Percentiles rank a stretch among this genome's conserved stretches.
Evolutionary conservation across 164 flowering plant genomes (phyloP).

Genomic region (Liquidambar formosana): DNA sequence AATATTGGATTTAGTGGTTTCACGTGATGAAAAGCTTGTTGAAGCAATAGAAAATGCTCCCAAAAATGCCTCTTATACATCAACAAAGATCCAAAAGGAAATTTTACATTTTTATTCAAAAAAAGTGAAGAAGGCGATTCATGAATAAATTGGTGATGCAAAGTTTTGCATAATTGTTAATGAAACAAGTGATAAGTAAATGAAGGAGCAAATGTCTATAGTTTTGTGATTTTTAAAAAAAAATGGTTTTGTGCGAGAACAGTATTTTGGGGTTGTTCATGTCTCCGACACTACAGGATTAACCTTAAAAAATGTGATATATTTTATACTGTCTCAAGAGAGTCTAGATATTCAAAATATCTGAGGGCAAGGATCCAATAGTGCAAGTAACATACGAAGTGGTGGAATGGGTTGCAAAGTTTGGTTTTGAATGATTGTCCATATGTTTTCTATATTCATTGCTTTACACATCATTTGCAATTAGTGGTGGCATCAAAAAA

Average conservation of each 20-base stretch:
- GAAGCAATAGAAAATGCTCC: constrained; percentile 3
- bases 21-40: too few relatives aligned
- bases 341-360: too few relatives aligned
- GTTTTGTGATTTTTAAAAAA: neutral
- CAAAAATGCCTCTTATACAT: constrained; percentile 7
- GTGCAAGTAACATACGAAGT: too few relatives aligned
- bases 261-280: constrained; percentile 2
- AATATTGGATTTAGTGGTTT: too few relatives aligned
- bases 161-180: constrained; percentile 26
- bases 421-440: too few relatives aligned
- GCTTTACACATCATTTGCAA: too few relatives aligned
- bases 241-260: neutral
- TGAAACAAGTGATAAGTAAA: constrained; percentile 20
- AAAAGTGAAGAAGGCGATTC: constrained; percentile 8
- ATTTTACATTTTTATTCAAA: constrained; percentile 9
- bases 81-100: constrained; percentile 19
- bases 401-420: too few relatives aligned
- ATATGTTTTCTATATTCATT: too few relatives aligned
- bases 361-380: too few relatives aligned
- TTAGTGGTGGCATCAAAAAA: too few relatives aligned
- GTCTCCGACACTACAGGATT: neutral
- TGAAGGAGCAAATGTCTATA: neutral
- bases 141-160: constrained; percentile 16
- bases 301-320: neutral
- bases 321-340: too few relatives aligned